phyloP scores from a whole-genome alignment of 2,329 filamentous ascomycete species.

The Exophiala mesophila region DNA sequence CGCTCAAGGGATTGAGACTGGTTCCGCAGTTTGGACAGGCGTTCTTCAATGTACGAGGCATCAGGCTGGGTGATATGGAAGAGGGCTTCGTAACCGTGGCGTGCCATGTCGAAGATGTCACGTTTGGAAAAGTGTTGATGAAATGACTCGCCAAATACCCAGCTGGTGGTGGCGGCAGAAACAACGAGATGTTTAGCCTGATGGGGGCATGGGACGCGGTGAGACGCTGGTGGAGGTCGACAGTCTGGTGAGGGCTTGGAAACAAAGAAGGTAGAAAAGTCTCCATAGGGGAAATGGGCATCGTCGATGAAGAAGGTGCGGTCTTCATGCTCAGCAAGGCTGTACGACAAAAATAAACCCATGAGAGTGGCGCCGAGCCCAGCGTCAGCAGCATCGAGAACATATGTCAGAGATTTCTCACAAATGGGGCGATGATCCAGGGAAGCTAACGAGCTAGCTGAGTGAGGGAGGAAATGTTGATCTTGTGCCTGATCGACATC shows the following conservation, averaged over 20 bases:
- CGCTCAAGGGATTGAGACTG: conserved; percentile 32
- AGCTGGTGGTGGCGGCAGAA: conserved; percentile 61
- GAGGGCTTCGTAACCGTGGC: conserved; percentile 66
- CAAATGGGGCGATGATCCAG: conserved; percentile 49
- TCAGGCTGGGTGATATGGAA: conserved; percentile 67
- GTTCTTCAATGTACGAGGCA: conserved; percentile 57
- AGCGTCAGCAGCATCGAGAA: conserved; percentile 68
- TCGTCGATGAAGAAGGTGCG: conserved; percentile 82
- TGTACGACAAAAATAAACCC: conserved; percentile 78
- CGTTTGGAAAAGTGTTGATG: conserved; percentile 52
- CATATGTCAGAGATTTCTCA: conserved; percentile 67
- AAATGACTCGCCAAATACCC: conserved; percentile 60
- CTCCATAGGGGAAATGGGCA: conserved; percentile 74
- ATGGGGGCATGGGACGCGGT: conserved; percentile 75
- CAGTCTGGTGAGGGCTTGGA: conserved; percentile 58
- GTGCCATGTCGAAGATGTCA: conserved; percentile 63
- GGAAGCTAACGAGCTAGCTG: conserved; percentile 15
- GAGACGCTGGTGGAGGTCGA: conserved; percentile 64
- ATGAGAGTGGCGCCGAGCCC: conserved; percentile 73
- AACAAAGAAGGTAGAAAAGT: conserved; percentile 67
- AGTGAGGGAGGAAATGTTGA: conserved; percentile 54
- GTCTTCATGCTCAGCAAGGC: conserved; percentile 67
- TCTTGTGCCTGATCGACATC: conserved; percentile 69
- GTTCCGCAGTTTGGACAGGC: conserved; percentile 52
- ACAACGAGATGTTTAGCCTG: conserved; percentile 70